phyloP scores from a whole-genome alignment of 768 basidiomycete species.

The Austroboletus eburneus region DNA sequence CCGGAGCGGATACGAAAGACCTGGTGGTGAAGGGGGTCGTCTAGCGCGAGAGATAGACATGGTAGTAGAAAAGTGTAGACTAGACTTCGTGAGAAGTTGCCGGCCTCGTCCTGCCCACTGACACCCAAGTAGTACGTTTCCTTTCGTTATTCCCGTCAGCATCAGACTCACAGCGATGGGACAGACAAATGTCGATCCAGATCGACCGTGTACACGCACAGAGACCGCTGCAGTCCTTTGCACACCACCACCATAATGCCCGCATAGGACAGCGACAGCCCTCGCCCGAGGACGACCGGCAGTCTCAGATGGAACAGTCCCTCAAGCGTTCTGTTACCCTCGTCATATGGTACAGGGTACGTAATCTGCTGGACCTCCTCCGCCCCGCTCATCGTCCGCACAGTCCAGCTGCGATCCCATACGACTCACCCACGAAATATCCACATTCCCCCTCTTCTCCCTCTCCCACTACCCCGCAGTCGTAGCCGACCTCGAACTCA shows the following conservation, averaged over 20 bases:
- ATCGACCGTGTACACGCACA: conserved; percentile 30
- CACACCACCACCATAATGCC: too few relatives aligned
- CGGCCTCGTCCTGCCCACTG: conserved; percentile 16
- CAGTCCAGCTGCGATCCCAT: conserved; percentile 54
- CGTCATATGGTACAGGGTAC: conserved; percentile 67
- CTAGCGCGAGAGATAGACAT: conserved; percentile 60
- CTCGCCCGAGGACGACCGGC: conserved; percentile 22
- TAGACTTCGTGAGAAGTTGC: conserved; percentile 17
- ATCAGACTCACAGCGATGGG: conserved; percentile 3
- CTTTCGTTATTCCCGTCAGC: neutral
- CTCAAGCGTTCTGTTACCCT: conserved; percentile 56
- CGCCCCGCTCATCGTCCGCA: too few relatives aligned
- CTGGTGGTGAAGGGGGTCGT: conserved; percentile 65
- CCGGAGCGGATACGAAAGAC: conserved; percentile 35
- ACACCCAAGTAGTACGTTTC: too few relatives aligned
- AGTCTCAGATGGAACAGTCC: conserved; percentile 34
- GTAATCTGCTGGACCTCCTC: too few relatives aligned
- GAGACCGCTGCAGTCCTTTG: too few relatives aligned
- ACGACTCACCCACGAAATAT: conserved; percentile 51
- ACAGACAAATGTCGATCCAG: conserved; percentile 21
- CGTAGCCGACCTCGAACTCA: conserved; percentile 52
- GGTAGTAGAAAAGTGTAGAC: neutral
- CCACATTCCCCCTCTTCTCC: conserved; percentile 64
- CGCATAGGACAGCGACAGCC: too few relatives aligned
- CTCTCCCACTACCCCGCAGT: conserved; percentile 50